phyloP scores from a whole-genome alignment of 1,139 yeast species.

The Geotrichum restrictum region DNA sequence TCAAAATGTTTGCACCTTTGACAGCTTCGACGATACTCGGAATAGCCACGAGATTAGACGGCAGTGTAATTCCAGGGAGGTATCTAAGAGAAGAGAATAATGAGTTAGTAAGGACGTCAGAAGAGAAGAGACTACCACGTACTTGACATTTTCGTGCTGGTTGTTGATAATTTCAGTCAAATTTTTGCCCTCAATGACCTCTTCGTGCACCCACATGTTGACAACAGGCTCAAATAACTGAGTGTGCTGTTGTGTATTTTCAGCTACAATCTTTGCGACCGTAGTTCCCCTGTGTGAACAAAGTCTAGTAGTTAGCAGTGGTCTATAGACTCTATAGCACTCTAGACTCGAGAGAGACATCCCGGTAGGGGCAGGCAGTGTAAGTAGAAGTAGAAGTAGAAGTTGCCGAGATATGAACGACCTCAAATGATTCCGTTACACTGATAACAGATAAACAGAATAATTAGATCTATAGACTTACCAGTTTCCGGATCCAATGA shows the following conservation, averaged over 20 bases:
- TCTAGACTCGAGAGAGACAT: not conserved
- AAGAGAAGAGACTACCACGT: constrained; percentile 29
- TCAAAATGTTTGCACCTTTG: constrained; percentile 70
- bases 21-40: constrained; percentile 76
- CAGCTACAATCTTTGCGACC: constrained; percentile 88
- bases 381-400: not conserved
- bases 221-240: constrained; percentile 64
- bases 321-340: not conserved
- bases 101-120: not conserved
- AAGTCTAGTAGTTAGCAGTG: too few relatives aligned
- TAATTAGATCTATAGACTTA: too few relatives aligned
- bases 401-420: too few relatives aligned
- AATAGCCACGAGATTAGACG: constrained; percentile 74
- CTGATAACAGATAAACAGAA: too few relatives aligned
- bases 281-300: constrained; percentile 76
- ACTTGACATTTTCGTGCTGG: constrained; percentile 79
- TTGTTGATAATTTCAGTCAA: constrained; percentile 84
- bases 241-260: constrained; percentile 68
- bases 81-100: constrained; percentile 35
- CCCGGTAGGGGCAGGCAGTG: not conserved
- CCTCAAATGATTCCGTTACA: too few relatives aligned
- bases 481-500: constrained; percentile 47
- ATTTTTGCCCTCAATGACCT: constrained; percentile 56
- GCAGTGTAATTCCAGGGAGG: constrained; percentile 75
- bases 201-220: constrained; percentile 94